Evolutionary conservation across 2,329 filamentous ascomycete species (phyloP), one percentile per base, ranked within the genome.

Genomic region (Mariannaea elegans): DNA sequence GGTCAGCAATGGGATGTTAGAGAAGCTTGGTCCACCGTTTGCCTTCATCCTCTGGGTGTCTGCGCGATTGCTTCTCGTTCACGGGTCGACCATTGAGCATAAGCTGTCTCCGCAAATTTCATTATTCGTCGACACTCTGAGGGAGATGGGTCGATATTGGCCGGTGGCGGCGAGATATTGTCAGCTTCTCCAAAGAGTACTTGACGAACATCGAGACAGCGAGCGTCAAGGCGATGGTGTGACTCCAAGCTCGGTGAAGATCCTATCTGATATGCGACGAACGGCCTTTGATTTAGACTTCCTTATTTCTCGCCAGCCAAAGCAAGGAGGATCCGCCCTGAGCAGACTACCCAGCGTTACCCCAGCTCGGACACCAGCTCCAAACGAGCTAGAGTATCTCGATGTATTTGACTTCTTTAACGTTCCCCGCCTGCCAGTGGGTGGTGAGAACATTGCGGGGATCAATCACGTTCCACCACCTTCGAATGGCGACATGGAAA

Each of bases 331-430:
- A 24, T 66, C 67, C 52, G 74, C 71, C 1, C 74, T 77, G 13
- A 83, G 80, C 51, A 78, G 83, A 3, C 67, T 84, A 42, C 78
- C 82, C 3, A 85, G 81, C 66, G 77, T 81, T 19, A 89, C 88
- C 1, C 87, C 88, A 1, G 84, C 85, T 2, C 84, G 87, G 63
- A 90, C 89, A 27, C 91, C 92, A 1, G 90, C 88, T 9, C 86
- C 90, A 2, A 92, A 95, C 66, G 93, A 97, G 71, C 81, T 97
- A 3, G 94, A 97, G 73, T 97, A 96, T 72, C 81, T 97, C 3
- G 93, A 97, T 69, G 91, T 97, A 0, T 97, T 97, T 73, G 92
- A 95, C 68, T 97, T 96, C 73, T 97, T 97, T 82, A 97, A 97
- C 72, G 88, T 96, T 56, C 94, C 94, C 1, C 82, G 93, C 16